A percentile compares a stretch with the other conserved stretches of the same genome.
Evolutionary conservation across 371 early-diverging fungal species (phyloP).

Genomic region (Saksenaea oblongispora): DNA sequence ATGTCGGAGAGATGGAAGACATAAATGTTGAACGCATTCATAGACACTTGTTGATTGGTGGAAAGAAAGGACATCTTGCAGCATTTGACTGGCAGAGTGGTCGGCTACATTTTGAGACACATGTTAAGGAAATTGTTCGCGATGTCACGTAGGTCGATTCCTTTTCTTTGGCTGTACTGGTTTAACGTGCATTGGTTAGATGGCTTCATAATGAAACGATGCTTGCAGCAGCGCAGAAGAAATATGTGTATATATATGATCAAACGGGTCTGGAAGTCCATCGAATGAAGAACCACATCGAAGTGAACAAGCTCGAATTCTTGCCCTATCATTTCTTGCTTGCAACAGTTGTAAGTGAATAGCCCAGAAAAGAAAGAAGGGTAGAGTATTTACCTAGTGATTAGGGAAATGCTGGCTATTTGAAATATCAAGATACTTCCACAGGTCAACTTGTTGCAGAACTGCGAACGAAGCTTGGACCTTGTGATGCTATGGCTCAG

Average conservation of each 20-base stretch:
- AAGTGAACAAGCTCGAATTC: slow-evolving; percentile 86
- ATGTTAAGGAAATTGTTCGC: slow-evolving; percentile 87
- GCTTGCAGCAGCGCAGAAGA: slow-evolving; percentile 97
- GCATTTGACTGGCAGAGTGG: slow-evolving; percentile 94
- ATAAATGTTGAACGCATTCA: not conserved
- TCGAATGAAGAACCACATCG: slow-evolving; percentile 82
- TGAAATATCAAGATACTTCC: slow-evolving; percentile 97
- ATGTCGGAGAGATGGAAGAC: not conserved
- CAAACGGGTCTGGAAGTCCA: slow-evolving; percentile 94
- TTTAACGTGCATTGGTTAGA: slow-evolving; percentile 30
- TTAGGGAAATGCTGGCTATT: slow-evolving; percentile 77
- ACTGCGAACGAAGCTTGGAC: slow-evolving; percentile 77
- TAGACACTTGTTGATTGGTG: slow-evolving; percentile 84
- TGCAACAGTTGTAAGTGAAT: slow-evolving; percentile 66
- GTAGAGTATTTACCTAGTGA: not conserved
- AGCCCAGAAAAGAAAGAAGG: not conserved
- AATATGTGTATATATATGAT: slow-evolving; percentile 97
- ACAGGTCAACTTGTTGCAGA: slow-evolving; percentile 91
- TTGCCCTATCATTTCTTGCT: slow-evolving; percentile 98
- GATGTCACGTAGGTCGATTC: slow-evolving; percentile 80
- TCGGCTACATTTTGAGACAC: slow-evolving; percentile 81
- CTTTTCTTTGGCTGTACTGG: not conserved
- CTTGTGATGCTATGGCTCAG: slow-evolving; percentile 83
- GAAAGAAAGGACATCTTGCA: slow-evolving; percentile 90
- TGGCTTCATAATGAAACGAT: slow-evolving; percentile 97